Conservation (phyloP, 768 basidiomycete genomes). For the Hirschioporus abietinus region DNA sequence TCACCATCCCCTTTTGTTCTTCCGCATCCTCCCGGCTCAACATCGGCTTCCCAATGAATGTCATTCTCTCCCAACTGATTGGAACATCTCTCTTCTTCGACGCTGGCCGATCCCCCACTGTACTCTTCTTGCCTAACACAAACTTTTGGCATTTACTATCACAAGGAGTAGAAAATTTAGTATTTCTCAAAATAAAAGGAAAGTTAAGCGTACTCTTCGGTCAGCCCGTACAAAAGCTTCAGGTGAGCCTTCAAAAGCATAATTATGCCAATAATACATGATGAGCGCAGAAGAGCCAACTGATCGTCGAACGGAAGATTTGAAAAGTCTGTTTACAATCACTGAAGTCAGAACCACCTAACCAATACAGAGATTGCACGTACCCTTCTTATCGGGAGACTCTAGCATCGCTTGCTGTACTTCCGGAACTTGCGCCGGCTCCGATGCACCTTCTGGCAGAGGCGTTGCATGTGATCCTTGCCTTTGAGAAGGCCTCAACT, state of each 20-base stretch:
- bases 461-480: not conserved
- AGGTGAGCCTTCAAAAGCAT: conserved; percentile 86
- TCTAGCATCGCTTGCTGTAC: not conserved
- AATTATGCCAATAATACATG: conserved; percentile 76
- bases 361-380: not conserved
- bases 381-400: not conserved
- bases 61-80: conserved; percentile 70
- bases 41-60: conserved; percentile 57
- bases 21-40: conserved; percentile 56
- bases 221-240: conserved; percentile 75
- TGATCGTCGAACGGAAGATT: conserved; percentile 12
- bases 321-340: not conserved
- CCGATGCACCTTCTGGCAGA: not conserved
- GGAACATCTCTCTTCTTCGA: conserved; percentile 53
- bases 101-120: conserved; percentile 80
- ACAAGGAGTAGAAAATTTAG: conserved; percentile 1
- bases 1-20: conserved; percentile 59
- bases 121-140: conserved; percentile 81
- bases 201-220: conserved; percentile 72
- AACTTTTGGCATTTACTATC: conserved; percentile 89
- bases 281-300: conserved; percentile 48
- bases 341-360: not conserved
- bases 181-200: not conserved
- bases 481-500: conserved; percentile 17
- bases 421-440: not conserved